Percentiles rank a stretch among this genome's conserved stretches.
phyloP scores from a whole-genome alignment of 2,329 filamentous ascomycete species.

The Xylariaceae sp. region DNA sequence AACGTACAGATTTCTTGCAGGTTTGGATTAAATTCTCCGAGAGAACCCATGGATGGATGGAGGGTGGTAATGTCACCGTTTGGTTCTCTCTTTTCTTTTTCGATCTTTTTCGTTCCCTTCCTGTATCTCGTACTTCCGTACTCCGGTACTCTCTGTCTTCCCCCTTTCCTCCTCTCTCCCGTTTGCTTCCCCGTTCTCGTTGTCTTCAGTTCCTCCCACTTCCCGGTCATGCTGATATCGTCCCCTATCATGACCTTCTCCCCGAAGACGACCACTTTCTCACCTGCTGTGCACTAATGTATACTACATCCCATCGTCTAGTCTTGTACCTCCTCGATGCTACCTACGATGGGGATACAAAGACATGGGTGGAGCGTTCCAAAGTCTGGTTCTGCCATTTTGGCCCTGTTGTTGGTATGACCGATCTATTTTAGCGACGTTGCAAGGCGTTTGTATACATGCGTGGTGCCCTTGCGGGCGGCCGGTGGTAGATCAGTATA shows the following conservation, averaged over 20 bases:
- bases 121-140: not conserved
- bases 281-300: not conserved
- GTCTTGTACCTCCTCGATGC: slow-evolving; percentile 13
- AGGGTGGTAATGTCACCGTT: not conserved
- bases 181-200: not conserved
- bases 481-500: slow-evolving; percentile 10
- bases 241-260: slow-evolving; percentile 2
- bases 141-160: too few relatives aligned
- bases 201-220: too few relatives aligned
- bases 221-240: not conserved
- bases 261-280: not conserved
- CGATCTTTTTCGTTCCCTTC: not conserved
- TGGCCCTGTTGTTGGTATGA: slow-evolving; percentile 1
- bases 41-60: not conserved
- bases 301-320: slow-evolving; percentile 8
- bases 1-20: slow-evolving; percentile 13
- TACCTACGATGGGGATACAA: slow-evolving; percentile 10
- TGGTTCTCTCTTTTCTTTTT: not conserved
- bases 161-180: not conserved
- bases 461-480: slow-evolving; percentile 7
- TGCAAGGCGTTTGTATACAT: slow-evolving; percentile 16
- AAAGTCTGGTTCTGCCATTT: slow-evolving; percentile 4
- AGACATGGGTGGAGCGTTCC: slow-evolving; percentile 12
- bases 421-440: slow-evolving; percentile 23
- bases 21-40: slow-evolving; percentile 14